Evolutionary conservation across 75 land plant genomes (phyloP).

Genomic region (Pinus albicaulis): DNA sequence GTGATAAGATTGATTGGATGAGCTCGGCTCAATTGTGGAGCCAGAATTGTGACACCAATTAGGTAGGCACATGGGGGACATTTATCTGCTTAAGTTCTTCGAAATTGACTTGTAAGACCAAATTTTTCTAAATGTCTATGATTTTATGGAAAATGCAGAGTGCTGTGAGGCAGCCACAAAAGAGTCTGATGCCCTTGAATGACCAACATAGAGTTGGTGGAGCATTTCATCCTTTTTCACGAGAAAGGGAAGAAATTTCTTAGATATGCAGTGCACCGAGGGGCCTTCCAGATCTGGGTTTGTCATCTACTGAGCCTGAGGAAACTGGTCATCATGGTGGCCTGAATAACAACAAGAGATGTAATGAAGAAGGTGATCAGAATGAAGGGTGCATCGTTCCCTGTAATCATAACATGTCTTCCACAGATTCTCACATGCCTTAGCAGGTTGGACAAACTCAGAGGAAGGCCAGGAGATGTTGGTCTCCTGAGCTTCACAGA

Average conservation of each 20-base stretch:
- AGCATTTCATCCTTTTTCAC: constrained; percentile 78
- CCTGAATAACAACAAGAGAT: not conserved
- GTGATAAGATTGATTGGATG: constrained; percentile 57
- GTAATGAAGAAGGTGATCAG: not conserved
- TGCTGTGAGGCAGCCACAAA: not conserved
- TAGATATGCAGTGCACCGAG: not conserved
- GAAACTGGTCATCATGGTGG: not conserved
- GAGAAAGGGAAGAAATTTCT: constrained; percentile 28
- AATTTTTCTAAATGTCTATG: not conserved
- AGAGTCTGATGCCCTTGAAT: not conserved
- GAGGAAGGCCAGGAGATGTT: constrained; percentile 83
- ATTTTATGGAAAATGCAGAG: not conserved
- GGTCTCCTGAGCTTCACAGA: constrained; percentile 97
- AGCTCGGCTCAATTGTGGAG: constrained; percentile 64
- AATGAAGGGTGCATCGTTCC: too few relatives aligned
- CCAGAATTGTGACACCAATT: constrained; percentile 7
- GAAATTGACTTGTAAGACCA: not conserved
- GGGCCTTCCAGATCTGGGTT: constrained; percentile 39
- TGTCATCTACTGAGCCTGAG: constrained; percentile 22
- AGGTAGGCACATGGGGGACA: not conserved
- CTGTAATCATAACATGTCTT: not conserved
- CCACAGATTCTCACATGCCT: constrained; percentile 5
- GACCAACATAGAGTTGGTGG: constrained; percentile 61
- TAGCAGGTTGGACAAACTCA: constrained; percentile 33
- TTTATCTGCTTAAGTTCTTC: not conserved